Evolutionary conservation across 805 yeast genomes (phyloP), one percentile per base, ranked within the genome.

Genomic region (Groenewaldozyma tartarivorans): DNA sequence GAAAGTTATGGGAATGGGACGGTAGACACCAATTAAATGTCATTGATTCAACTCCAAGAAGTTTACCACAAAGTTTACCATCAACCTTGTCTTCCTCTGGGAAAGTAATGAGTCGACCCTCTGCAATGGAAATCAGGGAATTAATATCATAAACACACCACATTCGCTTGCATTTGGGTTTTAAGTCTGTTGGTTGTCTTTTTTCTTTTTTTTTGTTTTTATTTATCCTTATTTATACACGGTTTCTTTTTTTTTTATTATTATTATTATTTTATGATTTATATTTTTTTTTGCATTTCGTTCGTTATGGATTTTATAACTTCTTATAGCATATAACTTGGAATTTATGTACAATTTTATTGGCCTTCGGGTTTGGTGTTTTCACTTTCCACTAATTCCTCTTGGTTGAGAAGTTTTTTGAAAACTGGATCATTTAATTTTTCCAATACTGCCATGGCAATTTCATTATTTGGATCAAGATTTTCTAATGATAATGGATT

Each of bases 371-470:
- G 35, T 26, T 30, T 34, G 21, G 24, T 22, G 13, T 19, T 26
- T 17, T 27, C 35, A 11, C 17, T 19, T 20, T 38, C 21, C 7
- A 27, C 40, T n/a, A n/a, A n/a, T 6, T 19, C 30, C 13, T 3
- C 36, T 39, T 41, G 22, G 17, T 46, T 48, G 36, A 41, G 21
- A 34, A 45, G 35, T 18, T 74, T 72, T 52, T 77, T 72, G 63
- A 83, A 83, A n/a, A 72, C 71, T 29, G 84, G 86, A 40, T 81
- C 80, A 40, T 74, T 64, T 55, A 85, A 71, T 50, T 85, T 65
- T 53, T 82, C 87, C 53, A 77, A 56, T 11, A 84, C 94, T 57
- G 79, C 81, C 43, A 67, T 60, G 34, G 81, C 76, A 35, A 80
- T 75, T 20, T 77, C 76, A 45, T 68, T 69, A 41, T 57, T 56